Evolutionary conservation across 2,329 filamentous ascomycete species (phyloP).

Genomic region (Phaeophleospora eucalypticola): DNA sequence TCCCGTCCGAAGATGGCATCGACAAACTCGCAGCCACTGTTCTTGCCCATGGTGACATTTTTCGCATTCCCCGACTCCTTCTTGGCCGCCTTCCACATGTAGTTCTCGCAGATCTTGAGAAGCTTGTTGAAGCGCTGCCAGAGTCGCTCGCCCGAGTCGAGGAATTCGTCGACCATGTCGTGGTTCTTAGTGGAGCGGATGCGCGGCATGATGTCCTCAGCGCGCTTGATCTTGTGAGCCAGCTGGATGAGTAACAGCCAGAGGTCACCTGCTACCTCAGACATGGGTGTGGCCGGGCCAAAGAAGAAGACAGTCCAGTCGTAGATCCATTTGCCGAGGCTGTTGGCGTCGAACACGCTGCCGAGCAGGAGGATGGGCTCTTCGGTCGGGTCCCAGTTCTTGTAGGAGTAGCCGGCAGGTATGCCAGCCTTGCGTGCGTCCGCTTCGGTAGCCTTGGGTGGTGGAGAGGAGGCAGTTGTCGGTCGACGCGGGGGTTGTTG

Average conservation of each 20-base stretch:
- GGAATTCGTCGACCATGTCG: constrained; percentile 84
- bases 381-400: constrained; percentile 97
- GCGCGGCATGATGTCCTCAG: constrained; percentile 69
- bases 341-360: constrained; percentile 96
- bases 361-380: constrained; percentile 90
- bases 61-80: constrained; percentile 58
- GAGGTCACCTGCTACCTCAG: constrained; percentile 87
- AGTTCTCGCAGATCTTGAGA: constrained; percentile 85
- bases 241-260: constrained; percentile 95
- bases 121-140: constrained; percentile 80
- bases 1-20: constrained; percentile 92
- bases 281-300: constrained; percentile 74
- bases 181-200: constrained; percentile 70
- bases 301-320: constrained; percentile 97
- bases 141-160: constrained; percentile 80
- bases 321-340: constrained; percentile 97
- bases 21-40: constrained; percentile 90
- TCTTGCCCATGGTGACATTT: constrained; percentile 77
- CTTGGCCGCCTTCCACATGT: constrained; percentile 89
- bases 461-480: constrained; percentile 36
- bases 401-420: constrained; percentile 84
- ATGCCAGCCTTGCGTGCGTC: constrained; percentile 64
- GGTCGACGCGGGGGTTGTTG: constrained; percentile 42
- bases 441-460: constrained; percentile 58
- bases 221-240: constrained; percentile 87